These are phyloP conservation scores for Rhizophora mangle DNA, from an alignment of 345 rosid genomes.

Conservation along the genomic window DNA sequence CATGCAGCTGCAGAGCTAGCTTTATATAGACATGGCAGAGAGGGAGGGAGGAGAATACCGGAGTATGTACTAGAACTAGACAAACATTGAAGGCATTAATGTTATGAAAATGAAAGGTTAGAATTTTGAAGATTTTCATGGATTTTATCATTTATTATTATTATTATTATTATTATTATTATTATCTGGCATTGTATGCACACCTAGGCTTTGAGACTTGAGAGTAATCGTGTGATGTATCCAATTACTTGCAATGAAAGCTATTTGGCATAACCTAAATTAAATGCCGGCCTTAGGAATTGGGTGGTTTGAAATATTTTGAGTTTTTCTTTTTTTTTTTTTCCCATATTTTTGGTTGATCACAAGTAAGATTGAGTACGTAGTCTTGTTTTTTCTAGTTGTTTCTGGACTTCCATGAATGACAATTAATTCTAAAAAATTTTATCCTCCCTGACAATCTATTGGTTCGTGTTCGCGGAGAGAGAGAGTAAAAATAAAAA, in stretches of 20 bases:
- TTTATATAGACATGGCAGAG: slow-evolving; percentile 20
- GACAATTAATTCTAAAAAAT: too few relatives aligned
- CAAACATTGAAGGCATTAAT: slow-evolving; percentile 24
- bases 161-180: neutral
- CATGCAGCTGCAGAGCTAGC: neutral
- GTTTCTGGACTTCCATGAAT: too few relatives aligned
- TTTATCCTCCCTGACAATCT: too few relatives aligned
- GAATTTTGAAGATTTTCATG: neutral
- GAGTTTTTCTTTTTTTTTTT: neutral
- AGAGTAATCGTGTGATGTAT: neutral
- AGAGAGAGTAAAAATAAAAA: too few relatives aligned
- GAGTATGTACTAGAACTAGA: slow-evolving; percentile 19
- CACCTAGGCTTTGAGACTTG: neutral
- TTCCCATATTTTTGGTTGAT: too few relatives aligned
- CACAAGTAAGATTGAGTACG: too few relatives aligned
- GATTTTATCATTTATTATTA: neutral
- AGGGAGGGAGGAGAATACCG: slow-evolving; percentile 5
- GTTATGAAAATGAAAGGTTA: slow-evolving; percentile 19
- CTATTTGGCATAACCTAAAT: neutral
- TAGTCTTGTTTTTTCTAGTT: neutral
- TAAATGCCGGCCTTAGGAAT: slow-evolving; percentile 19
- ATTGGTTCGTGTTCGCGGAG: too few relatives aligned
- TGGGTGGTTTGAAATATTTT: slow-evolving; percentile 3
- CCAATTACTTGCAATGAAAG: slow-evolving; percentile 17
- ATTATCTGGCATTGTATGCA: neutral